Evolutionary conservation across 805 yeast genomes (phyloP).

Genomic region (Sugiyamaella valdiviana): DNA sequence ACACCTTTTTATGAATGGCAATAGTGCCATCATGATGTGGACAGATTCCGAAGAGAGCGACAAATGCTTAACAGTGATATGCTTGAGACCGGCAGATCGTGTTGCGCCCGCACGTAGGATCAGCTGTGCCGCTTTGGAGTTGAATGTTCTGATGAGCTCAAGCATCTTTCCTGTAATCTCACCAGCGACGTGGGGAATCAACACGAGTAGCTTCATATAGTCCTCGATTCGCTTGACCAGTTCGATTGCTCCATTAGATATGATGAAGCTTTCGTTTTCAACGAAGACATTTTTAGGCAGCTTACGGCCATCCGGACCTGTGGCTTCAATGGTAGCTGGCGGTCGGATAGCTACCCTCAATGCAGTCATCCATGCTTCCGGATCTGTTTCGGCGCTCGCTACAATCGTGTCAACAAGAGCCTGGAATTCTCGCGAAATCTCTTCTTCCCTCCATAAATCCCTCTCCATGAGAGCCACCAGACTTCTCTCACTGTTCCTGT

Average conservation of each 20-base stretch:
- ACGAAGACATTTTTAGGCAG: conserved; percentile 34
- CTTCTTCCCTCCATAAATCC: conserved; percentile 76
- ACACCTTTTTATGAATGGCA: conserved; percentile 34
- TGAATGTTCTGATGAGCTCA: conserved; percentile 46
- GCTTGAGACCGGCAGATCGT: conserved; percentile 63
- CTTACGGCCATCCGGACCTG: conserved; percentile 10
- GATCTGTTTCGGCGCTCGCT: conserved; percentile 42
- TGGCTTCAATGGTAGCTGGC: conserved; percentile 10
- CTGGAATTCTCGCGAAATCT: conserved; percentile 47
- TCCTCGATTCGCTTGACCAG: conserved; percentile 42
- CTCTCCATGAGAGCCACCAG: conserved; percentile 49
- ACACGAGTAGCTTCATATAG: conserved; percentile 49
- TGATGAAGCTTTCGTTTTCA: conserved; percentile 51
- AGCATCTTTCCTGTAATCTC: conserved; percentile 29
- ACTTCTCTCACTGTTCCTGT: conserved; percentile 42
- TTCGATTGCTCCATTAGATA: conserved; percentile 45
- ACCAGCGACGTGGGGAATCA: conserved; percentile 43
- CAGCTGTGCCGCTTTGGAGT: conserved; percentile 50
- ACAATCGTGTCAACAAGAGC: conserved; percentile 44
- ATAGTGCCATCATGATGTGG: conserved; percentile 39
- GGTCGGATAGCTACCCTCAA: conserved; percentile 14
- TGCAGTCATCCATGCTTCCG: conserved; percentile 42
- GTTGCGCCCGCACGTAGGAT: conserved; percentile 74
- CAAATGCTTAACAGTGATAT: conserved; percentile 66
- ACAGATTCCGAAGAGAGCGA: conserved; percentile 64